These are phyloP conservation scores for Mycena vitilis DNA, from an alignment of 768 basidiomycete species.

Conservation along the genomic window DNA sequence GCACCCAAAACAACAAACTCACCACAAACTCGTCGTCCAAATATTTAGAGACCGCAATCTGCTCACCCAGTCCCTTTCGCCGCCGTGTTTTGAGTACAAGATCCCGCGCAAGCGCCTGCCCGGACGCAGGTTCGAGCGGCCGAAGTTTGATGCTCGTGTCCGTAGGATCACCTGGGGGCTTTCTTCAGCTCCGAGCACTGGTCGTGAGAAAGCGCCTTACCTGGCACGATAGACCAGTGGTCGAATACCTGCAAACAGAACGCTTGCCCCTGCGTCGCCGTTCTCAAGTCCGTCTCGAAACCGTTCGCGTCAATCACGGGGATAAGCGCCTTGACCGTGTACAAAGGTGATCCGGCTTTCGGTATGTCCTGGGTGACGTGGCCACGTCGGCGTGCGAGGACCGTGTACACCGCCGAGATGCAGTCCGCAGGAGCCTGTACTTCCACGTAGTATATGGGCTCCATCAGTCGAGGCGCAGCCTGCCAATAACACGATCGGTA, in stretches of 20 bases:
- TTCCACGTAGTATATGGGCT: conserved; percentile 98
- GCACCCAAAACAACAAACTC: conserved; percentile 47
- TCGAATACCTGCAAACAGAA: conserved; percentile 98
- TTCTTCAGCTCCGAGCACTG: conserved; percentile 27
- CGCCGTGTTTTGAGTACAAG: conserved; percentile 96
- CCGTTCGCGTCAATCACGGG: conserved; percentile 99
- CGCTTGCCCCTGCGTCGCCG: conserved; percentile 99
- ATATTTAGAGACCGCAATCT: conserved; percentile 97
- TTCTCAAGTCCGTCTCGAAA: conserved; percentile 97
- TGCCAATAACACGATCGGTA: conserved; percentile 43
- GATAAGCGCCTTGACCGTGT: conserved; percentile 98
- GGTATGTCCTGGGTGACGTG: conserved; percentile 99
- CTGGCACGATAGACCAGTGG: conserved; percentile 99
- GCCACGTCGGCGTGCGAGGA: conserved; percentile 97
- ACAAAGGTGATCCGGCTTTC: conserved; percentile 96
- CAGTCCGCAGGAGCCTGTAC: conserved; percentile 99
- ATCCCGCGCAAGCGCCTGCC: conserved; percentile 94
- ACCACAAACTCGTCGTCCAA: conserved; percentile 97
- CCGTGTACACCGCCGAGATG: conserved; percentile 98
- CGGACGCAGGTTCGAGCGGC: conserved; percentile 96
- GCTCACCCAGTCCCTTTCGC: conserved; percentile 96
- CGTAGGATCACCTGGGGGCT: conserved; percentile 87
- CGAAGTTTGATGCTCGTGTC: conserved; percentile 97
- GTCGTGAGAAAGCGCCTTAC: conserved; percentile 58
- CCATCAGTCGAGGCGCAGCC: conserved; percentile 96